Evolutionary conservation across 2,329 filamentous ascomycete species (phyloP), one percentile per base, ranked within the genome.

Genomic region (Mycogone perniciosa): DNA sequence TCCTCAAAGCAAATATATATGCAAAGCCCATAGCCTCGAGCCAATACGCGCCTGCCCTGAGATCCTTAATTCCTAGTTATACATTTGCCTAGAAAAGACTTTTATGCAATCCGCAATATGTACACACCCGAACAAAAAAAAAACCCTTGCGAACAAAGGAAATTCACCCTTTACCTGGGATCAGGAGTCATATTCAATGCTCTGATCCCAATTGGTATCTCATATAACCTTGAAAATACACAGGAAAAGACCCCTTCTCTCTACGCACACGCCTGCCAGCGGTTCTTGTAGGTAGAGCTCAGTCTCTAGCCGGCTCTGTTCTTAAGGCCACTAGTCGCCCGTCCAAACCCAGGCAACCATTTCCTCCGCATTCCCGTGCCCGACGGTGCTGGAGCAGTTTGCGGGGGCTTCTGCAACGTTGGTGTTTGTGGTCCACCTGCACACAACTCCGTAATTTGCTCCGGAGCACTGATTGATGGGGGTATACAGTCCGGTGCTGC

Each of bases 261-360:
- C 37, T 7, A 20, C 4, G 8, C 37, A n/a, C 13, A 20, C 33
- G 11, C 41, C 13, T 7, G 38, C 45, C 31, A 40, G 45, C 45
- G 13, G 8, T 38, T 20, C 29, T 29, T 26, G 29, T 7, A 26
- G 20, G n/a, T 33, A 45, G 48, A 46, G 43, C 48, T 41, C 43
- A 50, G 35, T 37, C 20, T 50, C 48, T 64, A 64, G 46, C 53
- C 57, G 46, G 60, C 57, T 42, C 58, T 64, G 42, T 59, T 61
- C 44, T 57, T 64, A 31, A 50, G 26, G 37, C 48, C 46, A 42
- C 55, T 58, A 31, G 54, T 57, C 29, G 59, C 45, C 45, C 64
- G 57, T 10, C 64, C 59, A 49, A 71, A 69, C 1, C 56, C 60
- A 10, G 64, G 62, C 20, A 70, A 56, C 68, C 68, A 71, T 52